Conservation (phyloP, 129 eudicot species). For the Lactuca saligna region DNA sequence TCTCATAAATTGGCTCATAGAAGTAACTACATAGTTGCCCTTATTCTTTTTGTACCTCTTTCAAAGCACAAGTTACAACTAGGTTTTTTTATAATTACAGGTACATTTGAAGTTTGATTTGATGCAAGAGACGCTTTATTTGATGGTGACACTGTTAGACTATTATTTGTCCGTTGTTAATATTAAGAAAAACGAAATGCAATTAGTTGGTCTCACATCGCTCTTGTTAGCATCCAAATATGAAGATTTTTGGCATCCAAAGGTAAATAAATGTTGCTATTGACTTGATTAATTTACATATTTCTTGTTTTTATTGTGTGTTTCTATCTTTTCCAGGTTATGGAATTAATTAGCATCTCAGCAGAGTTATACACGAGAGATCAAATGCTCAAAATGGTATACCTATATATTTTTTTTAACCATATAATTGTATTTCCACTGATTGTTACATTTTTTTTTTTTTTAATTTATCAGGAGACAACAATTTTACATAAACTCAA, state of each 20-base stretch:
- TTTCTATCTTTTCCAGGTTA: conserved; percentile 43
- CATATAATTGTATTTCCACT: conserved; percentile 6
- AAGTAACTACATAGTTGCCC: conserved; percentile 38
- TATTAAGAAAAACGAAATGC: conserved; percentile 70
- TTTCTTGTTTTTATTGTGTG: background rate
- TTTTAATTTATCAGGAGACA: conserved; percentile 55
- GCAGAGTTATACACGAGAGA: conserved; percentile 79
- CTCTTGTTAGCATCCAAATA: conserved; percentile 92
- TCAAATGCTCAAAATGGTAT: conserved; percentile 87
- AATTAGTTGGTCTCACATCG: conserved; percentile 91
- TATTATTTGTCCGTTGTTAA: conserved; percentile 58
- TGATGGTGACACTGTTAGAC: conserved; percentile 77
- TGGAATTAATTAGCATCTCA: conserved; percentile 80
- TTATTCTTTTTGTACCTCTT: conserved; percentile 8
- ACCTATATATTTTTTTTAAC: conserved; percentile 16
- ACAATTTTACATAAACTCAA: conserved; percentile 60
- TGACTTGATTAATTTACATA: too few relatives aligned
- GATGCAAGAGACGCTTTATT: conserved; percentile 96
- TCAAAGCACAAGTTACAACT: background rate
- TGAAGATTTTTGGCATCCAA: conserved; percentile 98
- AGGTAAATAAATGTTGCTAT: conserved; percentile 44
- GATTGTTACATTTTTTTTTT: background rate
- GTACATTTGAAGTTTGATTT: conserved; percentile 84
- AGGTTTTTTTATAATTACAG: conserved; percentile 34
- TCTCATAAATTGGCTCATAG: conserved; percentile 93